Evolutionary conservation across 2,329 filamentous ascomycete species (phyloP), one percentile per base, ranked within the genome.

Genomic region (Acrodontium crateriforme): DNA sequence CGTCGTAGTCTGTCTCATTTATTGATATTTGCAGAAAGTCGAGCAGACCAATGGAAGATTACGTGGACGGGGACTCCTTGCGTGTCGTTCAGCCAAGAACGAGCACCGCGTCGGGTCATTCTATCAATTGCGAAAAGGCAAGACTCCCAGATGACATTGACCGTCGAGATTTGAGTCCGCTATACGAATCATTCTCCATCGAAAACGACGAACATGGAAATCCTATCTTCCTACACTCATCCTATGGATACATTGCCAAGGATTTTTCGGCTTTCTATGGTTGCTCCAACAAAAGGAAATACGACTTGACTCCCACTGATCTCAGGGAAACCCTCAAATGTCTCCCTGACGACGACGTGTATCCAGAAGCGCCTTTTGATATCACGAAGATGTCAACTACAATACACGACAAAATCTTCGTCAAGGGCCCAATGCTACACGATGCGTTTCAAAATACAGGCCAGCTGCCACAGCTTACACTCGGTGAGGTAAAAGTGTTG

Each of bases 141-240:
- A n/a, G n/a, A n/a, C n/a, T n/a, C n/a, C n/a, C n/a, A n/a, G n/a
- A n/a, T n/a, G n/a, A n/a, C n/a, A n/a, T n/a, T n/a, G n/a, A n/a
- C n/a, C n/a, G n/a, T n/a, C n/a, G n/a, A n/a, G n/a, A n/a, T n/a
- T n/a, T n/a, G n/a, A n/a, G n/a, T n/a, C n/a, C n/a, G n/a, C n/a
- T n/a, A n/a, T n/a, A n/a, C n/a, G n/a, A n/a, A n/a, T n/a, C n/a
- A n/a, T n/a, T n/a, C n/a, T 5, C 78, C 78, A 28, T 74, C 78
- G 38, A 78, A 31, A 25, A 59, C 50, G 27, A 58, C 55, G 13
- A 59, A 31, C 14, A 44, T 44, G 5, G 45, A 36, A 3, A 20
- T 20, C 18, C 18, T n/a, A 20, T 20, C 18, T 20, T 20, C 18
- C n/a, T 20, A n/a, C 18, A n/a, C 18, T 20, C 18, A 8, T 8